These are phyloP conservation scores for Eucalyptus marginata DNA, from an alignment of 345 rosid genomes.

Conservation along the genomic window DNA sequence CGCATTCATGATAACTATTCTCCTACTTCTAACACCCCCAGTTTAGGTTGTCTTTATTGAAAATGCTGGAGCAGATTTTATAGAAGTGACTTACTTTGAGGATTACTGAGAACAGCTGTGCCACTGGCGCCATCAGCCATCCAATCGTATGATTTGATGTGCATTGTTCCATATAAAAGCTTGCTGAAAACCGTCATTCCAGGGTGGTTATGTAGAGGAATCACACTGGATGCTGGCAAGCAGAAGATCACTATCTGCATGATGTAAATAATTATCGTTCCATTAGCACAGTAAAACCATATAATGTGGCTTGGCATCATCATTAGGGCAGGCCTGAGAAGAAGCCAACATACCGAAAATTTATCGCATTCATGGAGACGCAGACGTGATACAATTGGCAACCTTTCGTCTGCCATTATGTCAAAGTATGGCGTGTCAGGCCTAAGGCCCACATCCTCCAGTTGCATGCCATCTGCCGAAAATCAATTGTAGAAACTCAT, in stretches of 20 bases:
- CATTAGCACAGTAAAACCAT: background rate
- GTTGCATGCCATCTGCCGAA: constrained; percentile 38
- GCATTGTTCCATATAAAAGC: constrained; percentile 87
- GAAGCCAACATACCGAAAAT: constrained; percentile 51
- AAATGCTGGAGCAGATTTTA: background rate
- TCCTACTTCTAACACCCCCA: background rate
- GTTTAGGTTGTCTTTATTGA: background rate
- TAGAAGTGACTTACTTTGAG: constrained; percentile 9
- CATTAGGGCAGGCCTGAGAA: background rate
- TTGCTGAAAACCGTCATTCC: constrained; percentile 96
- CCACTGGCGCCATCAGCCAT: constrained; percentile 30
- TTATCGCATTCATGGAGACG: constrained; percentile 45
- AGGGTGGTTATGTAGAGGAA: constrained; percentile 97
- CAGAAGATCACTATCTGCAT: constrained; percentile 89
- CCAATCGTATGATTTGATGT: constrained; percentile 96
- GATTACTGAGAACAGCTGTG: background rate
- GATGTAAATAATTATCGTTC: background rate
- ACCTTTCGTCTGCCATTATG: background rate
- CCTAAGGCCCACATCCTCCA: constrained; percentile 49
- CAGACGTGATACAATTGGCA: constrained; percentile 47
- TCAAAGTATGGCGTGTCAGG: constrained; percentile 42
- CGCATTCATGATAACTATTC: background rate
- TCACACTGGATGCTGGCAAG: constrained; percentile 75
- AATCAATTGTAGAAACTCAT: background rate
- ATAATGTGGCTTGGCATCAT: background rate